Evolutionary conservation across 495 filamentous ascomycete species (phyloP).

Genomic region (Xylaria flabelliformis): DNA sequence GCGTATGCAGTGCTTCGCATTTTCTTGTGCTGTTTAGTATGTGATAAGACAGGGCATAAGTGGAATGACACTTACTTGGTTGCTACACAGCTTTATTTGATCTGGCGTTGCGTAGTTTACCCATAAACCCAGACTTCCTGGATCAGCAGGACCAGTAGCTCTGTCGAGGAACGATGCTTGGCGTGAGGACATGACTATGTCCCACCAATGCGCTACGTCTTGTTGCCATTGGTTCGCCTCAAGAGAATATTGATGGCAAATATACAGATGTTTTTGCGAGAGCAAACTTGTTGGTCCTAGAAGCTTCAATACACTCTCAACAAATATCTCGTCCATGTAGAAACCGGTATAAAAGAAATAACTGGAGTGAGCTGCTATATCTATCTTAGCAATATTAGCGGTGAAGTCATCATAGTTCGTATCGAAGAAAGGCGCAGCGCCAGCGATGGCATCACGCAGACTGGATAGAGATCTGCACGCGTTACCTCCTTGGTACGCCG

Average conservation of each 20-base stretch:
- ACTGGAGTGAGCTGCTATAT: background rate
- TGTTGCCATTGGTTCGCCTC: background rate
- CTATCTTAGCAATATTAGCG: background rate
- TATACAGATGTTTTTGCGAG: too few relatives aligned
- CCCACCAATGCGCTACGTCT: background rate
- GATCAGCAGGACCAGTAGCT: background rate
- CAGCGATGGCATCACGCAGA: background rate
- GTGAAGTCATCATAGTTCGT: background rate
- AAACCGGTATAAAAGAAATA: background rate
- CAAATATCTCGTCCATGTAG: background rate
- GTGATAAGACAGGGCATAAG: background rate
- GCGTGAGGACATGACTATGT: background rate
- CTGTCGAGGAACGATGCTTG: background rate
- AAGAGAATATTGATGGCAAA: too few relatives aligned
- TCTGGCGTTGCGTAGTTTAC: too few relatives aligned
- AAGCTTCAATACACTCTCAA: background rate
- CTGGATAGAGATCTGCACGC: background rate
- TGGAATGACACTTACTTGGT: background rate
- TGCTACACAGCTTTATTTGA: background rate
- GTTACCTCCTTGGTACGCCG: background rate
- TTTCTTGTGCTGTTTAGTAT: background rate
- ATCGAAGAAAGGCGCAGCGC: slow-evolving; percentile 1
- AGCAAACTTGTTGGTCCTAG: background rate
- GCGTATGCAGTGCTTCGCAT: background rate
- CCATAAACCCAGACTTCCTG: background rate